These are phyloP conservation scores for Penicillium sp. DNA, from an alignment of 2,329 filamentous ascomycete genomes.

Conservation along the genomic window DNA sequence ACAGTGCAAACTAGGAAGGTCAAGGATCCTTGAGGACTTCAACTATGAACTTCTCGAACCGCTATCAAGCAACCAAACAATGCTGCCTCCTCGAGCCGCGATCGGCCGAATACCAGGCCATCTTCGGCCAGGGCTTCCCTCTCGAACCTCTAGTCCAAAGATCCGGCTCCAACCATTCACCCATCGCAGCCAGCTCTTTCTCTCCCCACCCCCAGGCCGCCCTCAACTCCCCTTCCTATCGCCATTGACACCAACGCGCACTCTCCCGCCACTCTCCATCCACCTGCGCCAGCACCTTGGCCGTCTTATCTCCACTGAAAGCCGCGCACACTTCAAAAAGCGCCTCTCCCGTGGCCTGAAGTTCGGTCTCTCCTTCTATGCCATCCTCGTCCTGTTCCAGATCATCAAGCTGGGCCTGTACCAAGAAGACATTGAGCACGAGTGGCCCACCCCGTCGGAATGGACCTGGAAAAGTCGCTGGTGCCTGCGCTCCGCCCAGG, in stretches of 20 bases:
- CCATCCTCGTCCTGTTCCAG: conserved; percentile 61
- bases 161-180: conserved; percentile 57
- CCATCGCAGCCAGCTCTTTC: conserved; percentile 56
- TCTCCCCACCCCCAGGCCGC: conserved; percentile 54
- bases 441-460: conserved; percentile 78
- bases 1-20: neutral
- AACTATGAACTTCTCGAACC: neutral
- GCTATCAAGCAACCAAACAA: conserved; percentile 9
- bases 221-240: conserved; percentile 69
- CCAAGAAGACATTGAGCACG: conserved; percentile 73
- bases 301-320: conserved; percentile 78
- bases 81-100: conserved; percentile 40
- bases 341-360: conserved; percentile 65
- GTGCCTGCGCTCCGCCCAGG: conserved; percentile 65
- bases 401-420: conserved; percentile 67
- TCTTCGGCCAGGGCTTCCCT: conserved; percentile 41
- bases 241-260: conserved; percentile 50
- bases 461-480: conserved; percentile 74
- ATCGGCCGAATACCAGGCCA: conserved; percentile 44
- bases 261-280: conserved; percentile 58
- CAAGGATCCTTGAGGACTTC: neutral
- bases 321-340: conserved; percentile 52
- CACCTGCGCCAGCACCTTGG: conserved; percentile 57
- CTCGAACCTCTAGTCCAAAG: conserved; percentile 25
- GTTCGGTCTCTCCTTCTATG: conserved; percentile 71